Base-by-base conservation (phyloP, 768 basidiomycete genomes). In the Termitomyces sp. region DNA sequence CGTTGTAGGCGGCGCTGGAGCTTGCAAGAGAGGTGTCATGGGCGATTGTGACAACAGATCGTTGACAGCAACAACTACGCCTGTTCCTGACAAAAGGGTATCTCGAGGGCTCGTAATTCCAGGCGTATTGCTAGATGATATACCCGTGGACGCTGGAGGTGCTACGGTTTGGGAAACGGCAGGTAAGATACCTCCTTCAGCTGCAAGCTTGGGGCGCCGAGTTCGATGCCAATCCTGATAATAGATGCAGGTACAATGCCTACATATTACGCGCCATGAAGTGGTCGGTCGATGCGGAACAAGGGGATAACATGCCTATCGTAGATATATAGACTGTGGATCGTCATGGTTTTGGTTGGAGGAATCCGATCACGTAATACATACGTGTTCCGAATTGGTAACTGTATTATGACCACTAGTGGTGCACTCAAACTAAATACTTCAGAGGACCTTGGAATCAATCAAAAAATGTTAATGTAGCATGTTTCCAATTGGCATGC, bases 151-250 rank as follows among this genome's bases (percentile, higher is more conserved):
- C 32, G 63, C 64, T 63, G 66, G 59, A 51, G 73, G 68, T 36
- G 80, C 79, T 55, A 92, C 82, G 13, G 88, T 83, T 61, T 88
- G 86, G 35, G 91, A 89, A 45, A 97, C 93, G 20, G 87, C 92
- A 15, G 88, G 87, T 40, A 93, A 82, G 57, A 94, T 84, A 46
- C 86, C 86, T 9, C 88, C 88, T 71, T 88, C 84, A 16, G 81
- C 80, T 2, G 94, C 91, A 44, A 84, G 82, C 72, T 86, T 89
- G 35, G 89, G 86, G 36, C 87, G 82, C 57, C 82, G 87, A 0
- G 88, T 87, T 54, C 93, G 86, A 68, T 96, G 89, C 92, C 94
- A 96, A 72, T 96, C 93, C 66, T 97, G 94, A 72, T 98, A 97
- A 77, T 96, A 98, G 50, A 98, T 84, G 70, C 92, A 94, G 20